phyloP scores from a whole-genome alignment of 2,329 filamentous ascomycete genomes.

The Elsinoe ampelina region DNA sequence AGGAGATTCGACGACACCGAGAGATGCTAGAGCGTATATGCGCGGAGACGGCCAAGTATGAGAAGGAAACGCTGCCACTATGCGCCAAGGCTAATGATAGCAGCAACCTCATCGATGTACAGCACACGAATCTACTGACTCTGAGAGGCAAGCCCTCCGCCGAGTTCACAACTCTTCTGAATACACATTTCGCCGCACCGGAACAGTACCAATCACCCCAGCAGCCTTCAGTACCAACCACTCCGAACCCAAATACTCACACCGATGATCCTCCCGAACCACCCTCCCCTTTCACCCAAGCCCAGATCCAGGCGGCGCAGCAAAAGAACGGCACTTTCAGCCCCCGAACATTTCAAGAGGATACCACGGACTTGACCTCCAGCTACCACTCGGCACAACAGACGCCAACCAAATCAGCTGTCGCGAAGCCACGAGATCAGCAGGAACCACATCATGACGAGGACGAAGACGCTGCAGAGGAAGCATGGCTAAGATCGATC shows the following conservation, averaged over 20 bases:
- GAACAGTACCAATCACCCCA: neutral
- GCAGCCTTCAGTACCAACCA: neutral
- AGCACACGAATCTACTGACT: slow-evolving; percentile 32
- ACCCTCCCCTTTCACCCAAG: slow-evolving; percentile 12
- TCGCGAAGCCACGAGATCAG: slow-evolving; percentile 13
- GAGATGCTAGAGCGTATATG: slow-evolving; percentile 42
- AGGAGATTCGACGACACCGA: slow-evolving; percentile 39
- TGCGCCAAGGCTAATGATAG: slow-evolving; percentile 13
- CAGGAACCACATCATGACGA: slow-evolving; percentile 15
- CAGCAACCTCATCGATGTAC: slow-evolving; percentile 43
- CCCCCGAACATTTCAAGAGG: neutral
- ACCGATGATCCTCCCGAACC: neutral
- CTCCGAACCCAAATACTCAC: neutral
- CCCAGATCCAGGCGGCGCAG: slow-evolving; percentile 6
- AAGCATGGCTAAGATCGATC: slow-evolving; percentile 7
- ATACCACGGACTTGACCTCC: neutral
- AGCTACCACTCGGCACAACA: slow-evolving; percentile 17
- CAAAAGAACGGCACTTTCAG: slow-evolving; percentile 4
- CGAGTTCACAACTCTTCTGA: slow-evolving; percentile 35
- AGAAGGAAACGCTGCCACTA: slow-evolving; percentile 13
- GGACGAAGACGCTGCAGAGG: slow-evolving; percentile 21
- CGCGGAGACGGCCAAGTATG: slow-evolving; percentile 40
- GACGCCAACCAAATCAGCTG: slow-evolving; percentile 13
- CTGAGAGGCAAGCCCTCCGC: slow-evolving; percentile 29
- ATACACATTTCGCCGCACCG: slow-evolving; percentile 29